A percentile compares a stretch with the other conserved stretches of the same genome.
These are phyloP conservation scores for Apiospora marii DNA, from an alignment of 2,329 filamentous ascomycete species.

Conservation along the genomic window DNA sequence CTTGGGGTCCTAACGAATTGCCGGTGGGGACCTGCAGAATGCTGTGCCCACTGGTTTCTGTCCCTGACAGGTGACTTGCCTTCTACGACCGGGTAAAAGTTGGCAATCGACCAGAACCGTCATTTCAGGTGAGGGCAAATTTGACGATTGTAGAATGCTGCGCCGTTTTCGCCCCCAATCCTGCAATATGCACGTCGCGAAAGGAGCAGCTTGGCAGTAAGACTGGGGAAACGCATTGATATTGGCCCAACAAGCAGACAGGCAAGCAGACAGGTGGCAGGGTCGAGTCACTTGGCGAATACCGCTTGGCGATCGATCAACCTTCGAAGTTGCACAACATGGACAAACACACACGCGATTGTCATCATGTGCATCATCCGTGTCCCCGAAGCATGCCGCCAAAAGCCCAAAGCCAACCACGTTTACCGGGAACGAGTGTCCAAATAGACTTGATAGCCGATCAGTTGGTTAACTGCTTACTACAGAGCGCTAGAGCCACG, in stretches of 20 bases:
- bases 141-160: background rate
- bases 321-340: constrained; percentile 1
- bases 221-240: background rate
- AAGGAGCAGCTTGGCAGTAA: background rate
- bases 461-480: background rate
- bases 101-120: background rate
- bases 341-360: background rate
- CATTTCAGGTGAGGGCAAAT: constrained; percentile 3
- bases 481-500: background rate
- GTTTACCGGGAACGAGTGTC: background rate
- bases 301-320: background rate
- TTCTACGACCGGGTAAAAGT: background rate
- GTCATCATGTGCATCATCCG: background rate
- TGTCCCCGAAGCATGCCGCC: background rate
- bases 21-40: background rate
- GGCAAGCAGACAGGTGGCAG: background rate
- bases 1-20: constrained; percentile 8
- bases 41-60: background rate
- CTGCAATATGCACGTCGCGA: background rate
- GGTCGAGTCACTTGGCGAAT: background rate
- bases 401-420: background rate
- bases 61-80: background rate
- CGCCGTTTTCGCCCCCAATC: background rate
- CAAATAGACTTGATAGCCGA: constrained; percentile 7
- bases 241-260: background rate